These are phyloP conservation scores for Volvariella surrecta DNA, from an alignment of 1,284 basidiomycete species.

Conservation along the genomic window DNA sequence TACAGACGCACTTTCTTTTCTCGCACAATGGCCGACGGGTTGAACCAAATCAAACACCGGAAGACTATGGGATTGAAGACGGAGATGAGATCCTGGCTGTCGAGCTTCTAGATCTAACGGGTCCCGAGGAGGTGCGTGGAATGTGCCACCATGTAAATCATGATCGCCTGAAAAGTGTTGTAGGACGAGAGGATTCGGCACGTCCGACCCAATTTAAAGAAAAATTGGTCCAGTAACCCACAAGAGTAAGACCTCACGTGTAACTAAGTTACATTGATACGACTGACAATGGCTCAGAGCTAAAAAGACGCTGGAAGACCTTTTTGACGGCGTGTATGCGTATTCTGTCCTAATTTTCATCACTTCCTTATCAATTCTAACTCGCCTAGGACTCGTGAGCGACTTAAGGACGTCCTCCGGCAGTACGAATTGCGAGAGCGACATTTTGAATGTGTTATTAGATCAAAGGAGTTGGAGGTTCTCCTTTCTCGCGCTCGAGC, in stretches of 20 bases:
- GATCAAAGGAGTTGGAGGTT: slow-evolving; percentile 82
- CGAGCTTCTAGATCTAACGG: slow-evolving; percentile 79
- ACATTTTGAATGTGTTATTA: slow-evolving; percentile 82
- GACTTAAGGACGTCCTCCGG: slow-evolving; percentile 72
- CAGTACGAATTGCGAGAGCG: slow-evolving; percentile 81
- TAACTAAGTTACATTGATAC: slow-evolving; percentile 4
- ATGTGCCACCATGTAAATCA: neutral
- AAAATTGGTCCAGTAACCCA: slow-evolving; percentile 69
- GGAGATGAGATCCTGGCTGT: slow-evolving; percentile 79
- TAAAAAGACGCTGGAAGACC: slow-evolving; percentile 62
- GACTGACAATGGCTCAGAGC: slow-evolving; percentile 37
- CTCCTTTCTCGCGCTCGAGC: slow-evolving; percentile 74
- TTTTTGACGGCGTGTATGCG: slow-evolving; percentile 73
- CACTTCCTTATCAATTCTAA: slow-evolving; percentile 3
- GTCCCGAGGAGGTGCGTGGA: slow-evolving; percentile 47
- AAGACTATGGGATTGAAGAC: slow-evolving; percentile 76
- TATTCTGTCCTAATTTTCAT: slow-evolving; percentile 3
- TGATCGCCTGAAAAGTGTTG: slow-evolving; percentile 1
- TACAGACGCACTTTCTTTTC: slow-evolving; percentile 68
- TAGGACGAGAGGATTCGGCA: slow-evolving; percentile 59
- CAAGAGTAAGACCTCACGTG: slow-evolving; percentile 44
- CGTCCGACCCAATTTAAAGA: slow-evolving; percentile 57
- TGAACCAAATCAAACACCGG: slow-evolving; percentile 72
- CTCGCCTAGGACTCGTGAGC: slow-evolving; percentile 57
- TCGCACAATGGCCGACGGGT: slow-evolving; percentile 68